These are phyloP conservation scores for Tilletia setariae DNA, from an alignment of 1,284 basidiomycete species.

Conservation along the genomic window DNA sequence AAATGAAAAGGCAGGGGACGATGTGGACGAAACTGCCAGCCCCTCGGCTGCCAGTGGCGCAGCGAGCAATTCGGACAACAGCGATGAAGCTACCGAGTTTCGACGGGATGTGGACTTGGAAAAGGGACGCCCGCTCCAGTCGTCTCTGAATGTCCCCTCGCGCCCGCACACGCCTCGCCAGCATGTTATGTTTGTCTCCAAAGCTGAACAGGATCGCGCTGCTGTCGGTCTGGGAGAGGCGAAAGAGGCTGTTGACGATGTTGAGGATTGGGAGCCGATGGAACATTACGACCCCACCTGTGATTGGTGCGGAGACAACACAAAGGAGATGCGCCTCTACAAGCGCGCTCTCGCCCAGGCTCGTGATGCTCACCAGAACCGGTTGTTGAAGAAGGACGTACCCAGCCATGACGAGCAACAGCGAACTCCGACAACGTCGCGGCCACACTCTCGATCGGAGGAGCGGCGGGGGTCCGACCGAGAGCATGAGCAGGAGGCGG, in stretches of 20 bases:
- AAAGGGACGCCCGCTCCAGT: slow-evolving; percentile 27
- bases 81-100: neutral
- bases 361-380: neutral
- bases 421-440: neutral
- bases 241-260: slow-evolving; percentile 31
- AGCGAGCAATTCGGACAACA: slow-evolving; percentile 19
- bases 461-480: neutral
- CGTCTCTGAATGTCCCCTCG: neutral
- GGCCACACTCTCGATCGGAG: neutral
- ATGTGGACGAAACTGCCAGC: neutral
- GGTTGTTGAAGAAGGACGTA: neutral
- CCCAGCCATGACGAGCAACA: neutral
- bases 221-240: slow-evolving; percentile 12
- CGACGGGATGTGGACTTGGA: slow-evolving; percentile 40
- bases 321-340: slow-evolving; percentile 41
- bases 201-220: slow-evolving; percentile 16
- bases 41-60: slow-evolving; percentile 10
- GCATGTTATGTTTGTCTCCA: neutral
- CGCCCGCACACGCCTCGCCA: neutral
- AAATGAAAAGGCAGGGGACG: slow-evolving; percentile 33
- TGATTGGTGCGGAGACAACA: slow-evolving; percentile 51
- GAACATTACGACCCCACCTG: slow-evolving; percentile 36
- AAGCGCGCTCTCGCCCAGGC: slow-evolving; percentile 14
- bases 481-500: slow-evolving; percentile 28
- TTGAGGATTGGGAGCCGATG: slow-evolving; percentile 41